A percentile compares a stretch with the other conserved stretches of the same genome.
These are phyloP conservation scores for Penicillium sp. DNA, from an alignment of 2,329 filamentous ascomycete genomes.

Conservation along the genomic window DNA sequence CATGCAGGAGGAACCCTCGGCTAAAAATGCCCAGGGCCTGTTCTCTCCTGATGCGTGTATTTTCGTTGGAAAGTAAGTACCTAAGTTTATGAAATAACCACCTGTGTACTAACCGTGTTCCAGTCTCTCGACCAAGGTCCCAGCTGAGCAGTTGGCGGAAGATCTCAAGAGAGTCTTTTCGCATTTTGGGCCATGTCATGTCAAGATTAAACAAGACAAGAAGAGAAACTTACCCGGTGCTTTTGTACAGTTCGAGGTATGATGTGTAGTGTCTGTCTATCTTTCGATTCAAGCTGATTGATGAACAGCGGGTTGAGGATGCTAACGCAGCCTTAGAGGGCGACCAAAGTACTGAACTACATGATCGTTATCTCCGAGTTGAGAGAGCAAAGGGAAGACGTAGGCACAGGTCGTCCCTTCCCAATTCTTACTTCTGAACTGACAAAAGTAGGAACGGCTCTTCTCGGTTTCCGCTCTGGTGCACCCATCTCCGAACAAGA, in stretches of 20 bases:
- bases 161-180: slow-evolving; percentile 31
- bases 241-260: slow-evolving; percentile 42
- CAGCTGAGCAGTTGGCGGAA: slow-evolving; percentile 28
- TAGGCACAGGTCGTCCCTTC: slow-evolving; percentile 5
- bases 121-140: slow-evolving; percentile 28
- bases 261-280: slow-evolving; percentile 1
- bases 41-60: slow-evolving; percentile 37
- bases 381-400: slow-evolving; percentile 21
- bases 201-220: slow-evolving; percentile 36
- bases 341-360: slow-evolving; percentile 9
- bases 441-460: slow-evolving; percentile 15
- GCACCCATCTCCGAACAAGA: slow-evolving; percentile 9
- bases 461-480: slow-evolving; percentile 15
- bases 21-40: slow-evolving; percentile 37
- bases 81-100: not conserved
- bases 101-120: slow-evolving; percentile 7
- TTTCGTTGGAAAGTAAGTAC: slow-evolving; percentile 41
- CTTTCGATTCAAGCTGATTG: not conserved
- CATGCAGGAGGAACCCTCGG: slow-evolving; percentile 24
- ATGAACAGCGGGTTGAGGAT: slow-evolving; percentile 24
- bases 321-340: slow-evolving; percentile 25
- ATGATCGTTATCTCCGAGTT: slow-evolving; percentile 19
- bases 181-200: slow-evolving; percentile 33
- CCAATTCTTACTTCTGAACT: not conserved
- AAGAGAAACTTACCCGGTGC: slow-evolving; percentile 34